These are phyloP conservation scores for Circinella minor DNA, from an alignment of 371 early-diverging fungal species.

Conservation along the genomic window DNA sequence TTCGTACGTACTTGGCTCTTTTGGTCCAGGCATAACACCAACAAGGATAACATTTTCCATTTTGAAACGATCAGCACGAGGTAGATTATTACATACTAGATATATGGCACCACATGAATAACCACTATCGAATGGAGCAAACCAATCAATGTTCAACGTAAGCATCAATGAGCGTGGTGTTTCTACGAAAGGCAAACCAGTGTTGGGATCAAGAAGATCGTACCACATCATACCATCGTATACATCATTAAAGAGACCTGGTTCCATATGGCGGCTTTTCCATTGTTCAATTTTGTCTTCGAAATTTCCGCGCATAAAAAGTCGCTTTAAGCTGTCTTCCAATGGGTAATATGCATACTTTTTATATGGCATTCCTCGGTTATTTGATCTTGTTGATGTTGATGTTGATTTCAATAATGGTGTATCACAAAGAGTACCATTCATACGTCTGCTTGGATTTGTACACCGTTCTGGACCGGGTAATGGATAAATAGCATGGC, in stretches of 20 bases:
- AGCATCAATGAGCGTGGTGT: constrained; percentile 8
- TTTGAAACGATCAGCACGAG: constrained; percentile 7
- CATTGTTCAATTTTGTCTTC: constrained; percentile 10
- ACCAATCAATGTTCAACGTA: constrained; percentile 22
- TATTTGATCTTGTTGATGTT: too few species aligned
- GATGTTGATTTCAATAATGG: not conserved
- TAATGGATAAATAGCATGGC: too few species aligned
- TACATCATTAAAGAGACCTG: not conserved
- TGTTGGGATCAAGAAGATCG: not conserved
- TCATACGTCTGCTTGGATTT: too few species aligned
- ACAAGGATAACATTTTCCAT: constrained; percentile 20
- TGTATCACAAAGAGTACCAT: too few species aligned
- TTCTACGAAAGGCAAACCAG: not conserved
- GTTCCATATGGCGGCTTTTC: not conserved
- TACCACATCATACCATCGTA: constrained; percentile 11
- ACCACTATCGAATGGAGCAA: constrained; percentile 5
- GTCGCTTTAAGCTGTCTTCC: not conserved
- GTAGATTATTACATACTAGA: constrained; percentile 20
- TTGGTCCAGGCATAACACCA: constrained; percentile 21
- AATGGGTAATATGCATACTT: constrained; percentile 4
- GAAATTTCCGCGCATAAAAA: not conserved
- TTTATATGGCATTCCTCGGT: not conserved
- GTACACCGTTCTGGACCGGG: too few species aligned
- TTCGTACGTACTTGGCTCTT: constrained; percentile 13
- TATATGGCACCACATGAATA: constrained; percentile 19